A percentile compares a stretch with the other conserved stretches of the same genome.
Conservation (phyloP, 768 basidiomycete species). For the Boletus vinaceobasis region DNA sequence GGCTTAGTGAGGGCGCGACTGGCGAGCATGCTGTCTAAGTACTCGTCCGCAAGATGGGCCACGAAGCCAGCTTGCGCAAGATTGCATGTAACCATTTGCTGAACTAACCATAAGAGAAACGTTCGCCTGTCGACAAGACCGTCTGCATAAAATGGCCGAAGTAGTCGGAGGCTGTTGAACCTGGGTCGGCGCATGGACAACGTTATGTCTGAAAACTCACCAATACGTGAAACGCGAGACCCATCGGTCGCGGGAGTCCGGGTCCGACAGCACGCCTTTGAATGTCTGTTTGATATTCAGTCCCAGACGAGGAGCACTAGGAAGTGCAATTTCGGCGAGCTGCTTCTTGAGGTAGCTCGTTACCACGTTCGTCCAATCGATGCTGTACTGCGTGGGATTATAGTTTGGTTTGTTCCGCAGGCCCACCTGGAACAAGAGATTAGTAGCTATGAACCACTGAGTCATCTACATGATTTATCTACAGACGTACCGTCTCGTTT, state of each 20-base stretch:
- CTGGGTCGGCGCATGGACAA: neutral
- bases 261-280: slow-evolving; percentile 74
- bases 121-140: slow-evolving; percentile 76
- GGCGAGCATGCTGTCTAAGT: slow-evolving; percentile 63
- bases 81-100: slow-evolving; percentile 74
- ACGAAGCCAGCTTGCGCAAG: slow-evolving; percentile 80
- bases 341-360: slow-evolving; percentile 83
- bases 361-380: slow-evolving; percentile 82
- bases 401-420: slow-evolving; percentile 76
- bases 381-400: slow-evolving; percentile 77
- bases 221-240: slow-evolving; percentile 76
- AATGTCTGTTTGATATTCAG: slow-evolving; percentile 82
- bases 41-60: slow-evolving; percentile 73
- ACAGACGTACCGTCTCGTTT: slow-evolving; percentile 66
- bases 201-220: slow-evolving; percentile 35
- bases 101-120: slow-evolving; percentile 75
- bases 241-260: slow-evolving; percentile 71
- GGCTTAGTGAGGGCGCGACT: slow-evolving; percentile 68
- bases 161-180: slow-evolving; percentile 54
- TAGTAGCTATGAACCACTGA: neutral
- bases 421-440: slow-evolving; percentile 48
- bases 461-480: neutral
- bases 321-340: slow-evolving; percentile 71
- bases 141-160: slow-evolving; percentile 76
- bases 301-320: slow-evolving; percentile 71